Percentiles rank a stretch among this genome's conserved stretches.
Evolutionary conservation across 257 asterid genomes (phyloP).

Genomic region (Ligustrum vulgare): DNA sequence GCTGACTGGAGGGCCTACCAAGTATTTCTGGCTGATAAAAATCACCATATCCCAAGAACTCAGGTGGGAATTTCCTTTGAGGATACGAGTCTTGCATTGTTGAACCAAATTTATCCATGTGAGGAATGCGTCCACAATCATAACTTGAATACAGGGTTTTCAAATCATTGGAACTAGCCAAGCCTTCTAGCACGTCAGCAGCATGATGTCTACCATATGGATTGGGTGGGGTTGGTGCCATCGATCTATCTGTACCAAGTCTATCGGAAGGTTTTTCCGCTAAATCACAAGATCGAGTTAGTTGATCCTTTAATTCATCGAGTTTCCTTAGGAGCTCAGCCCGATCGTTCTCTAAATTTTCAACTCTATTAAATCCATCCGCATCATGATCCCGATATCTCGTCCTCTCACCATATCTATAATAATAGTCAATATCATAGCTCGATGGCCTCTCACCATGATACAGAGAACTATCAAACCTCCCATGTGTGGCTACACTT

Average conservation of each 20-base stretch:
- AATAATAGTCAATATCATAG: constrained; percentile 43
- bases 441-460: constrained; percentile 64
- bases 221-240: constrained; percentile 44
- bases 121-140: constrained; percentile 39
- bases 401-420: constrained; percentile 46
- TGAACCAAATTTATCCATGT: constrained; percentile 41
- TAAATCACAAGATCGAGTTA: constrained; percentile 62
- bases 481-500: constrained; percentile 37
- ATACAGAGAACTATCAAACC: constrained; percentile 41
- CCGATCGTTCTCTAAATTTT: constrained; percentile 63
- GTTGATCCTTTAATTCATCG: constrained; percentile 72
- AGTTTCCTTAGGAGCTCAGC: constrained; percentile 80
- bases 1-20: constrained; percentile 44
- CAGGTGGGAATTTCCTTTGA: constrained; percentile 43
- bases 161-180: constrained; percentile 30
- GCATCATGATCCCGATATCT: constrained; percentile 44
- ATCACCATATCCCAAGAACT: constrained; percentile 41
- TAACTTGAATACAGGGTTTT: constrained; percentile 43
- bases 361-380: constrained; percentile 53
- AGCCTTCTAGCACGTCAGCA: constrained; percentile 43
- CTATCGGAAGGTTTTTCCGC: constrained; percentile 54
- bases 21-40: constrained; percentile 47
- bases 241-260: constrained; percentile 32
- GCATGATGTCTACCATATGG: constrained; percentile 43
- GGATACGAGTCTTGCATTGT: constrained; percentile 46